Evolutionary conservation across 768 basidiomycete genomes (phyloP).

Genomic region (Trametes elegans): DNA sequence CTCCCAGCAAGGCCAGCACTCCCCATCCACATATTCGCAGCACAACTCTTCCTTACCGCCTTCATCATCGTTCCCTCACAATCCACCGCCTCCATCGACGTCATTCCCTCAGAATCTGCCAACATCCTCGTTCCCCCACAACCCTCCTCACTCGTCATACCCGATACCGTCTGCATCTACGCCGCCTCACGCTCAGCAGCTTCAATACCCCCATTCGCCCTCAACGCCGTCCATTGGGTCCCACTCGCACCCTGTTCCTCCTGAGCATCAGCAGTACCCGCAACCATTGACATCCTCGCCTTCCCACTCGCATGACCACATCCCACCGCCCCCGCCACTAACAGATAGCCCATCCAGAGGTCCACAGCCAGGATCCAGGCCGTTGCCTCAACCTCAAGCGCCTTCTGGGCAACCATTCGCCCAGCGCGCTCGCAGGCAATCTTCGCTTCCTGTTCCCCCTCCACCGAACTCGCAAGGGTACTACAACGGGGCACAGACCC

Average conservation of each 20-base stretch:
- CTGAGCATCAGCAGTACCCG: slow-evolving; percentile 27
- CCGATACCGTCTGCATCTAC: neutral
- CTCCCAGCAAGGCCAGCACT: slow-evolving; percentile 2
- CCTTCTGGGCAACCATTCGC: slow-evolving; percentile 8
- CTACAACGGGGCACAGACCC: slow-evolving; percentile 16
- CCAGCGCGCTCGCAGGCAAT: slow-evolving; percentile 18
- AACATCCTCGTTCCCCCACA: slow-evolving; percentile 25
- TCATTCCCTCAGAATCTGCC: slow-evolving; percentile 9
- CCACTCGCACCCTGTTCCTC: slow-evolving; percentile 33
- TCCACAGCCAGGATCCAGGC: slow-evolving; percentile 17
- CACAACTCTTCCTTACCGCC: slow-evolving; percentile 40
- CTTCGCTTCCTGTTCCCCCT: slow-evolving; percentile 23
- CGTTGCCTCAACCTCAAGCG: slow-evolving; percentile 22
- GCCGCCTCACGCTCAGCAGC: slow-evolving; percentile 36
- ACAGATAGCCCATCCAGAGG: slow-evolving; percentile 29
- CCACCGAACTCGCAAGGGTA: slow-evolving; percentile 12
- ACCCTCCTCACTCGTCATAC: slow-evolving; percentile 15
- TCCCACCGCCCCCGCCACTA: slow-evolving; percentile 38
- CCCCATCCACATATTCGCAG: slow-evolving; percentile 25
- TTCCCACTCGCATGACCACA: slow-evolving; percentile 37
- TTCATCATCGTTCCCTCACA: slow-evolving; percentile 14
- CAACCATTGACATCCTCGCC: slow-evolving; percentile 22
- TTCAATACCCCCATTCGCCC: slow-evolving; percentile 34
- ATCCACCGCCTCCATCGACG: slow-evolving; percentile 7
- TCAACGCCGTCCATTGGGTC: slow-evolving; percentile 25